Evolutionary conservation across 352 stramenopile species (phyloP).

Genomic region (Pythium pectinolyticum): DNA sequence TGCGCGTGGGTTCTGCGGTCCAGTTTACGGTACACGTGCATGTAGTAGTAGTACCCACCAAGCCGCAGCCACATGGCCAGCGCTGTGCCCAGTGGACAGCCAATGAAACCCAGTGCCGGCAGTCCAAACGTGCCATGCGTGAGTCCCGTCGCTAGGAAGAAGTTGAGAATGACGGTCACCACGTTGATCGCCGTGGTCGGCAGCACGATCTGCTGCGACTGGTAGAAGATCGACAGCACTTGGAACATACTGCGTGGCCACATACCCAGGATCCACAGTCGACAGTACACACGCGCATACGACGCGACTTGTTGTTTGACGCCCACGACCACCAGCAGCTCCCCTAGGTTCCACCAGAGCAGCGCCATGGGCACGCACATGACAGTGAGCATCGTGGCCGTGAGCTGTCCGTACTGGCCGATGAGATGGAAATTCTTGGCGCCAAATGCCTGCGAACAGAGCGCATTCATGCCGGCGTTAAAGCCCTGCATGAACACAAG

Average conservation of each 20-base stretch:
- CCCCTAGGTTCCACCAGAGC: constrained; percentile 68
- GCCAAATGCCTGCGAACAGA: constrained; percentile 80
- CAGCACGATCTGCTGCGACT: constrained; percentile 74
- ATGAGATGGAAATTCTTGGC: constrained; percentile 66
- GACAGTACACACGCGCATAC: constrained; percentile 51
- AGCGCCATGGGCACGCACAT: constrained; percentile 57
- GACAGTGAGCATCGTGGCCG: constrained; percentile 46
- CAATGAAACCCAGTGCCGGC: constrained; percentile 63
- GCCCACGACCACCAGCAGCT: constrained; percentile 39
- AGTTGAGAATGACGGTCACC: constrained; percentile 51
- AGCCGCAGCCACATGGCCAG: constrained; percentile 46
- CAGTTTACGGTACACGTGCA: constrained; percentile 36
- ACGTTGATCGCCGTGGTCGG: constrained; percentile 59
- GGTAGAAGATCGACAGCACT: constrained; percentile 66
- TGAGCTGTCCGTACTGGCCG: constrained; percentile 55
- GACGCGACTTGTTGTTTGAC: constrained; percentile 38
- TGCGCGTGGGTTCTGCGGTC: constrained; percentile 48
- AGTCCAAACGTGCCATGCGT: constrained; percentile 58
- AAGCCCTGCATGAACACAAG: constrained; percentile 73
- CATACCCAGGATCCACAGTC: constrained; percentile 60
- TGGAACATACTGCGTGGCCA: constrained; percentile 74
- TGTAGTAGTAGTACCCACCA: constrained; percentile 35
- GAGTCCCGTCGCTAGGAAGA: constrained; percentile 50
- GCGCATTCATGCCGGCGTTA: constrained; percentile 64
- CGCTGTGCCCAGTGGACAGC: constrained; percentile 63